phyloP scores from a whole-genome alignment of 306 rosid genomes.

The Rosa multiflora region DNA sequence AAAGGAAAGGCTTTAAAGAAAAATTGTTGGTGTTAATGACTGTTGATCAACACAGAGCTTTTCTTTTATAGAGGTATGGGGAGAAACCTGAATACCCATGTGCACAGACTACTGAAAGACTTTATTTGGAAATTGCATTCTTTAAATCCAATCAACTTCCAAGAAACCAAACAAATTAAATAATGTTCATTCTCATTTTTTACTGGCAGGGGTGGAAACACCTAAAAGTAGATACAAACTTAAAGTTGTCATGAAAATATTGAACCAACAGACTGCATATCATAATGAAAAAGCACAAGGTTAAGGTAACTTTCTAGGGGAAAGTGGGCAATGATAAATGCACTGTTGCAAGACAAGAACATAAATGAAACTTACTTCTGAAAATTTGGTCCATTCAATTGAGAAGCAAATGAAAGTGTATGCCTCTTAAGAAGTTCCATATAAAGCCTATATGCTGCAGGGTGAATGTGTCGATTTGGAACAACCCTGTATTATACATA shows the following conservation, averaged over 20 bases:
- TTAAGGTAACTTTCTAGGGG: background rate
- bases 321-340: background rate
- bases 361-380: slow-evolving; percentile 55
- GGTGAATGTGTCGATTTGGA: slow-evolving; percentile 60
- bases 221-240: background rate
- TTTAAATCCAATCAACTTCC: background rate
- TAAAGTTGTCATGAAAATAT: background rate
- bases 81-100: background rate
- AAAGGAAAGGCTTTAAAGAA: background rate
- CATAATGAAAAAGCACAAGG: background rate
- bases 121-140: background rate
- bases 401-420: slow-evolving; percentile 40
- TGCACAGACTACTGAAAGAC: background rate
- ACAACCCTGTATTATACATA: slow-evolving; percentile 52
- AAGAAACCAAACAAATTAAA: background rate
- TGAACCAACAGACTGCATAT: background rate
- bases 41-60: background rate
- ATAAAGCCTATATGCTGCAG: slow-evolving; percentile 73
- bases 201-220: background rate
- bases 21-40: background rate
- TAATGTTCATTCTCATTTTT: background rate
- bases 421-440: slow-evolving; percentile 73
- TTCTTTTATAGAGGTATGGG: background rate
- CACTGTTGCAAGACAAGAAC: slow-evolving; percentile 4
- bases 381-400: slow-evolving; percentile 45